A percentile compares a stretch with the other conserved stretches of the same genome.
phyloP scores from a whole-genome alignment of 2,329 filamentous ascomycete genomes.

The Hymenoscyphus albidus region DNA sequence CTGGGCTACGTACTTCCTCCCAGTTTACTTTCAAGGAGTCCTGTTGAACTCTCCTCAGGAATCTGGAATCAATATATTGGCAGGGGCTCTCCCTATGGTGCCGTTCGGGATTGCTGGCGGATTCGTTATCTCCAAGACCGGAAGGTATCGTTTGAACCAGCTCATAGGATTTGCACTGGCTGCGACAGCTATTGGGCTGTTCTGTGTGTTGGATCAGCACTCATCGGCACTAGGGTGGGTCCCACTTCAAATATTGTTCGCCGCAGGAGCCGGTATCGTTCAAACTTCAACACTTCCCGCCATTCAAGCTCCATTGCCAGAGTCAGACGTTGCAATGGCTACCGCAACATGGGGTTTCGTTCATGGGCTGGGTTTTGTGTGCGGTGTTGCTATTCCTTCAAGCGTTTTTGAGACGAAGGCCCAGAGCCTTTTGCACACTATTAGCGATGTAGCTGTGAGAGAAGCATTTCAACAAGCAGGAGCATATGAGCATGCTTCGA shows the following conservation, averaged over 20 bases:
- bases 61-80: slow-evolving; percentile 39
- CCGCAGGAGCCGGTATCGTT: slow-evolving; percentile 41
- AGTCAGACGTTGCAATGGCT: slow-evolving; percentile 32
- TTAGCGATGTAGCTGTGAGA: slow-evolving; percentile 3
- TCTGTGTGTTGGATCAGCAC: slow-evolving; percentile 19
- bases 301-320: slow-evolving; percentile 39
- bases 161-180: slow-evolving; percentile 12
- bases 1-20: slow-evolving; percentile 41
- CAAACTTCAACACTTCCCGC: slow-evolving; percentile 42
- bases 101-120: slow-evolving; percentile 11
- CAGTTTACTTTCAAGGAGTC: slow-evolving; percentile 47
- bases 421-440: neutral
- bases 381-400: slow-evolving; percentile 42
- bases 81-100: slow-evolving; percentile 36
- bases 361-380: slow-evolving; percentile 43
- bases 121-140: slow-evolving; percentile 29
- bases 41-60: slow-evolving; percentile 33
- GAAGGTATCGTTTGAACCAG: slow-evolving; percentile 16
- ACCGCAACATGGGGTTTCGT: slow-evolving; percentile 37
- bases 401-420: slow-evolving; percentile 11
- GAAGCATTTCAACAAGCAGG: neutral
- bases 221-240: slow-evolving; percentile 41
- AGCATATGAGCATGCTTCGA: slow-evolving; percentile 8
- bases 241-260: slow-evolving; percentile 40
- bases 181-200: slow-evolving; percentile 15